These are phyloP conservation scores for Cercospora zeae-maydis DNA, from an alignment of 2,329 filamentous ascomycete species.

Conservation along the genomic window DNA sequence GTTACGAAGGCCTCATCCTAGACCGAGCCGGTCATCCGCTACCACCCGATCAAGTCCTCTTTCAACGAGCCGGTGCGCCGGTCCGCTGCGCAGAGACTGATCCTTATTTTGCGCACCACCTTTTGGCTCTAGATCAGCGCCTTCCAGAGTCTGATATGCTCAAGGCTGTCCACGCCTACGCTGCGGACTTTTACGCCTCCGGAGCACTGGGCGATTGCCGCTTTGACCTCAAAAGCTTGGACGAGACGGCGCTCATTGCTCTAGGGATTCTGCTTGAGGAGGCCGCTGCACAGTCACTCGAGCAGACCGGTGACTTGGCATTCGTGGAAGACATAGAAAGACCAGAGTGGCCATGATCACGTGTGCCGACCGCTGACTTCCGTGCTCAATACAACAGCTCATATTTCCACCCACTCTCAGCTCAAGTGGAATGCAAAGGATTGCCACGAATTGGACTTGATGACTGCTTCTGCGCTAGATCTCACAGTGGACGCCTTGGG, in stretches of 20 bases:
- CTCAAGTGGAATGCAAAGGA: too few species aligned
- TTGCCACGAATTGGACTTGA: too few species aligned
- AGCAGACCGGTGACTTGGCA: conserved; percentile 64
- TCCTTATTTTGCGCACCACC: conserved; percentile 64
- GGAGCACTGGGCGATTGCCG: conserved; percentile 21
- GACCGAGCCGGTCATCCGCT: conserved; percentile 42
- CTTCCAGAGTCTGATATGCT: conserved; percentile 68
- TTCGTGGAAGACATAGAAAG: conserved; percentile 55
- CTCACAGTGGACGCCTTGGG: too few species aligned
- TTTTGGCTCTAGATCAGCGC: conserved; percentile 46
- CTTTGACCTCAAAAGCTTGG: conserved; percentile 59
- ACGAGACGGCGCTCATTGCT: conserved; percentile 73
- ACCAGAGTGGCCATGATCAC: neutral
- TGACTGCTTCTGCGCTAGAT: too few species aligned
- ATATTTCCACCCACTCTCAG: neutral
- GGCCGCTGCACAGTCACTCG: conserved; percentile 58
- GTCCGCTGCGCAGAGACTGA: conserved; percentile 67
- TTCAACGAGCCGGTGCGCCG: conserved; percentile 62
- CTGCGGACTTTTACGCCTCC: conserved; percentile 62
- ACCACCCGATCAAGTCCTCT: conserved; percentile 68
- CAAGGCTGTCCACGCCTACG: conserved; percentile 65
- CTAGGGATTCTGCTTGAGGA: conserved; percentile 75
- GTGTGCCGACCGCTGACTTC: neutral
- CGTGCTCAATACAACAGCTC: neutral
- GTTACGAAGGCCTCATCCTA: conserved; percentile 43